Evolutionary conservation across 352 stramenopile genomes (phyloP).

Genomic region (Phytophthora chlamydospora): DNA sequence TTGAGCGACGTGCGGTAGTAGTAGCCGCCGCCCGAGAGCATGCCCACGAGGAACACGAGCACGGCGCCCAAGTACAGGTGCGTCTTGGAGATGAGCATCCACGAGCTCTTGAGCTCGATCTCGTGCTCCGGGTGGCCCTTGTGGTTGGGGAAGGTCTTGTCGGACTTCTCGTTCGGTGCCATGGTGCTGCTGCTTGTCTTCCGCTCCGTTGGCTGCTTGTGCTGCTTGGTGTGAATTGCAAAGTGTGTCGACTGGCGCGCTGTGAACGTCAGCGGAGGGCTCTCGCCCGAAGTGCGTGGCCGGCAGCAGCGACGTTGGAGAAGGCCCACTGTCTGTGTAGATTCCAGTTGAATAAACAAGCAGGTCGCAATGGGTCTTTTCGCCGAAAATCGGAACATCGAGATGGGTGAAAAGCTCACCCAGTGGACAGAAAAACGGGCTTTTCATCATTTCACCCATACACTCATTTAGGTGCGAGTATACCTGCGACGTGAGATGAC

Average conservation of each 20-base stretch:
- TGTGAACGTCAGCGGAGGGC: conserved; percentile 12
- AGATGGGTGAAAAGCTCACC: background rate
- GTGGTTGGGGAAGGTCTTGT: conserved; percentile 45
- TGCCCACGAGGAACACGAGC: conserved; percentile 68
- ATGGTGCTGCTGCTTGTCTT: conserved; percentile 10
- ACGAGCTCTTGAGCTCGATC: conserved; percentile 60
- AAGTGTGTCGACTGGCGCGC: conserved; percentile 26
- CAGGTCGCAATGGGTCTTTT: no score
- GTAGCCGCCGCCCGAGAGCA: conserved; percentile 71
- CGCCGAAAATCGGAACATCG: background rate
- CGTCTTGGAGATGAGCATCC: conserved; percentile 73
- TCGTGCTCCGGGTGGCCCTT: conserved; percentile 49
- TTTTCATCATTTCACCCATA: no score
- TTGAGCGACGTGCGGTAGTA: conserved; percentile 43
- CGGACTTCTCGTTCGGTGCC: conserved; percentile 20
- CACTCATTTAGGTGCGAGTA: no score
- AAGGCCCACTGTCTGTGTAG: conserved; percentile 23
- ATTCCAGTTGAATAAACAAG: conserved; percentile 1
- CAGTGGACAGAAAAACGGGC: no score
- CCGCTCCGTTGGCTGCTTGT: conserved; percentile 27
- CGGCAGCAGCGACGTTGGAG: background rate
- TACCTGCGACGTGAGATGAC: no score
- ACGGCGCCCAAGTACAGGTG: conserved; percentile 70
- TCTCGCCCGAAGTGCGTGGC: background rate
- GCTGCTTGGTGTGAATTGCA: conserved; percentile 40